A percentile compares a stretch with the other conserved stretches of the same genome.
Evolutionary conservation across 208 protist genomes (phyloP).

Genomic region (Balamuthia mandrillaris): DNA sequence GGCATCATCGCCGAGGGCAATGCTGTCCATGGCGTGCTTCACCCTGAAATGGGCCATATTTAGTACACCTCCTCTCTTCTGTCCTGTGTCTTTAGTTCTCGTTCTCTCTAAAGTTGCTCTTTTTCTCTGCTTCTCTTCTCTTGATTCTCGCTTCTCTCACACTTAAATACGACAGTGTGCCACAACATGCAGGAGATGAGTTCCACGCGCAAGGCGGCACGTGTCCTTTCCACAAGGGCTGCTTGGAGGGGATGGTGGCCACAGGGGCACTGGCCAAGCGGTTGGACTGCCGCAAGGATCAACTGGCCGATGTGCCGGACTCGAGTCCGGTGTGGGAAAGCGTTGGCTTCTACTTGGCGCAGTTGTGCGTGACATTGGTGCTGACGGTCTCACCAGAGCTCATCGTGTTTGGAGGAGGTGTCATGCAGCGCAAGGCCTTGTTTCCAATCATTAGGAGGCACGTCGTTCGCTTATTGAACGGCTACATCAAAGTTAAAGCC

Average conservation of each 20-base stretch:
- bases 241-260: slow-evolving; percentile 70
- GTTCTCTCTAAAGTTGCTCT: neutral
- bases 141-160: neutral
- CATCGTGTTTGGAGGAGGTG: slow-evolving; percentile 71
- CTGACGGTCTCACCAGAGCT: slow-evolving; percentile 57
- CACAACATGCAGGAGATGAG: slow-evolving; percentile 26
- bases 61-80: neutral
- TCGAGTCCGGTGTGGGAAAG: slow-evolving; percentile 61
- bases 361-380: slow-evolving; percentile 62
- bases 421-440: slow-evolving; percentile 54
- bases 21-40: slow-evolving; percentile 67
- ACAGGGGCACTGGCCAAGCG: slow-evolving; percentile 60
- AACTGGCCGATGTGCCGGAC: slow-evolving; percentile 54
- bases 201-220: slow-evolving; percentile 63
- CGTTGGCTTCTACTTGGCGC: slow-evolving; percentile 65
- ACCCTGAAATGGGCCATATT: slow-evolving; percentile 73
- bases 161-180: neutral
- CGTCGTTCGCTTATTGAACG: slow-evolving; percentile 49
- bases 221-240: slow-evolving; percentile 72
- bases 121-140: neutral
- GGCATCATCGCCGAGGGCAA: slow-evolving; percentile 61
- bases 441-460: slow-evolving; percentile 22
- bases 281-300: neutral
- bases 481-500: slow-evolving; percentile 54
- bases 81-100: neutral